A percentile compares a stretch with the other conserved stretches of the same genome.
Evolutionary conservation across 768 basidiomycete species (phyloP).

Genomic region (Boletellus ananiceps): DNA sequence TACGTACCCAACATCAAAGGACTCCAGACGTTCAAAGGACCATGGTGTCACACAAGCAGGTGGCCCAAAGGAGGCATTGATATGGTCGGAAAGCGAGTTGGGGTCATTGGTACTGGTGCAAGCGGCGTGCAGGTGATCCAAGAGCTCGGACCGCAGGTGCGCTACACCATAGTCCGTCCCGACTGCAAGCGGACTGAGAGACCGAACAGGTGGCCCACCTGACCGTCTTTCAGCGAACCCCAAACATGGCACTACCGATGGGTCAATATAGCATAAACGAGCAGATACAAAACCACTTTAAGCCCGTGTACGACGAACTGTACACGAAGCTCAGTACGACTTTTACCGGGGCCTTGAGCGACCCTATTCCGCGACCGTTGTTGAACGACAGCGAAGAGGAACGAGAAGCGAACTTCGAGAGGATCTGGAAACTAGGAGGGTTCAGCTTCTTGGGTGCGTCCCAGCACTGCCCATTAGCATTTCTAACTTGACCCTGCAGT

Average conservation of each 20-base stretch:
- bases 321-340: slow-evolving; percentile 3
- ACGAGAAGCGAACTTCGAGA: slow-evolving; percentile 9
- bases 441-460: slow-evolving; percentile 8
- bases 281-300: slow-evolving; percentile 10
- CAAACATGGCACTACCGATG: slow-evolving; percentile 14
- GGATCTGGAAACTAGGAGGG: slow-evolving; percentile 5
- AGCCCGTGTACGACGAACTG: slow-evolving; percentile 8
- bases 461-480: too few relatives aligned
- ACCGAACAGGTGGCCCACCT: slow-evolving; percentile 5
- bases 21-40: slow-evolving; percentile 6
- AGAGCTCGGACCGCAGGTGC: slow-evolving; percentile 12
- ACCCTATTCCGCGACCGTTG: not conserved
- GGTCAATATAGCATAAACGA: slow-evolving; percentile 1
- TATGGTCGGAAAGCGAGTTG: slow-evolving; percentile 8
- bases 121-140: slow-evolving; percentile 13
- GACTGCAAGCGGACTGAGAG: not conserved
- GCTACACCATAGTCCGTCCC: not conserved
- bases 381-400: slow-evolving; percentile 4
- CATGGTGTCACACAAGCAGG: slow-evolving; percentile 4
- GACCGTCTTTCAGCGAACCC: slow-evolving; percentile 16
- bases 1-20: slow-evolving; percentile 15
- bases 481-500: not conserved
- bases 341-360: not conserved
- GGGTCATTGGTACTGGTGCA: slow-evolving; percentile 11
- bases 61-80: slow-evolving; percentile 13